These are phyloP conservation scores for Picocystis sp. DNA, from an alignment of 163 green algal genomes.

Conservation along the genomic window DNA sequence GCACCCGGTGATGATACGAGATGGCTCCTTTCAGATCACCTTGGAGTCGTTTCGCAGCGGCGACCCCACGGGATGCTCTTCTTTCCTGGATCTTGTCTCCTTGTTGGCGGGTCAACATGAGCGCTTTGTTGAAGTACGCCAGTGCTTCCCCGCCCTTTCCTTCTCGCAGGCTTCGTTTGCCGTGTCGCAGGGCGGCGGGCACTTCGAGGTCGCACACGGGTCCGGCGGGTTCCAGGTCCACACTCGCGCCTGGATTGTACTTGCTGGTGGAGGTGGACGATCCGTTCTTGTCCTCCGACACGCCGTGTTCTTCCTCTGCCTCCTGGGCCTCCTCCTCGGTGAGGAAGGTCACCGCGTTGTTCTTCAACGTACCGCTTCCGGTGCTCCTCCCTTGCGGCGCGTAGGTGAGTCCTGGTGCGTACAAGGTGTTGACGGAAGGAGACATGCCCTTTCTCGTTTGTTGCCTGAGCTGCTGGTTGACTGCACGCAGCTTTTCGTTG, in stretches of 20 bases:
- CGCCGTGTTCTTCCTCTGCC: not conserved
- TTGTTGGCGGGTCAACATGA: constrained; percentile 62
- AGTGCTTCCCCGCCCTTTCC: constrained; percentile 26
- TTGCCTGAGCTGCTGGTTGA: constrained; percentile 82
- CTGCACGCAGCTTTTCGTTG: constrained; percentile 87
- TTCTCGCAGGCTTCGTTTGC: constrained; percentile 64
- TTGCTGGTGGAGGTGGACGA: not conserved
- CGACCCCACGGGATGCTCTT: constrained; percentile 59
- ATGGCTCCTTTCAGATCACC: constrained; percentile 10
- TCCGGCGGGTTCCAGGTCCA: not conserved
- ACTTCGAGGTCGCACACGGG: constrained; percentile 3
- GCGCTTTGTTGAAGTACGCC: constrained; percentile 83
- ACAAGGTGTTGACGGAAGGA: constrained; percentile 61
- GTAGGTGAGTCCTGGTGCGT: constrained; percentile 78
- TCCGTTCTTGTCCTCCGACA: not conserved
- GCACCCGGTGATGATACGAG: constrained; percentile 5
- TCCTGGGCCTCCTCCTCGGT: not conserved
- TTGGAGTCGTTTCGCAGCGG: constrained; percentile 36
- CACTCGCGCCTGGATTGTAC: not conserved
- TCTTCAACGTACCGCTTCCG: not conserved
- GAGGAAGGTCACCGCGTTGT: not conserved
- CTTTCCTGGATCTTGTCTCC: constrained; percentile 62
- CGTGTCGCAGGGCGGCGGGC: constrained; percentile 40
- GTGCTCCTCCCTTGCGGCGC: constrained; percentile 18
- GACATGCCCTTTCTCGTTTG: constrained; percentile 4